Conservation (phyloP, 805 yeast species). For the Suhomyces pyralidae region DNA sequence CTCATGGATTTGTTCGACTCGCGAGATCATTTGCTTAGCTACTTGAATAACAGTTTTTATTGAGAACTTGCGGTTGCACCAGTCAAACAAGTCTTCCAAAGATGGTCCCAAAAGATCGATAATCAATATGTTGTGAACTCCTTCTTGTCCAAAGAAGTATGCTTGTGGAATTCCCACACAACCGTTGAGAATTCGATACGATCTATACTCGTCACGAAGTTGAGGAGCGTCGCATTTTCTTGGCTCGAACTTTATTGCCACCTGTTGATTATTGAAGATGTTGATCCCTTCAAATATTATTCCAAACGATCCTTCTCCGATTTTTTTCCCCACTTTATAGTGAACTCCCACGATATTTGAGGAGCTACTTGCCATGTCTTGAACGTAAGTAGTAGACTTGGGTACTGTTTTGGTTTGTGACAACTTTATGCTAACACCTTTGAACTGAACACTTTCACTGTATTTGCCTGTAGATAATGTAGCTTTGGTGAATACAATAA, state of each 20-base stretch:
- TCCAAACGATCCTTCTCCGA: slow-evolving; percentile 98
- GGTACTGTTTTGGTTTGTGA: neutral
- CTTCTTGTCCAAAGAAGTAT: slow-evolving; percentile 98
- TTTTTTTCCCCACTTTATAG: slow-evolving; percentile 94
- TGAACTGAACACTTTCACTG: neutral
- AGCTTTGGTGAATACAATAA: neutral
- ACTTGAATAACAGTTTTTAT: slow-evolving; percentile 90
- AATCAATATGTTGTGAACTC: slow-evolving; percentile 90
- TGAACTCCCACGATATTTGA: slow-evolving; percentile 86
- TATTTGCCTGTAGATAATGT: neutral
- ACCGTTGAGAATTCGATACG: slow-evolving; percentile 85
- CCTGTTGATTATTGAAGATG: slow-evolving; percentile 85
- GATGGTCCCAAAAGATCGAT: slow-evolving; percentile 95
- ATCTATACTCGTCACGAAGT: slow-evolving; percentile 90
- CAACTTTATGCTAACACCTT: neutral
- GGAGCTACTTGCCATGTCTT: slow-evolving; percentile 34
- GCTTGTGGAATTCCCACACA: slow-evolving; percentile 88
- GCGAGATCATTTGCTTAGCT: slow-evolving; percentile 88
- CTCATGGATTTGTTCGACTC: slow-evolving; percentile 84
- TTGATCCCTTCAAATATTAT: slow-evolving; percentile 95
- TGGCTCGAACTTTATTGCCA: slow-evolving; percentile 96
- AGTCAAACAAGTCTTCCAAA: slow-evolving; percentile 92
- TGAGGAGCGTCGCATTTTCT: slow-evolving; percentile 97
- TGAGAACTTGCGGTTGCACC: slow-evolving; percentile 92
- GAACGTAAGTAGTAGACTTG: neutral